Conservation (phyloP, 2,329 filamentous ascomycete species). For the Conoideocrella luteorostrata region DNA sequence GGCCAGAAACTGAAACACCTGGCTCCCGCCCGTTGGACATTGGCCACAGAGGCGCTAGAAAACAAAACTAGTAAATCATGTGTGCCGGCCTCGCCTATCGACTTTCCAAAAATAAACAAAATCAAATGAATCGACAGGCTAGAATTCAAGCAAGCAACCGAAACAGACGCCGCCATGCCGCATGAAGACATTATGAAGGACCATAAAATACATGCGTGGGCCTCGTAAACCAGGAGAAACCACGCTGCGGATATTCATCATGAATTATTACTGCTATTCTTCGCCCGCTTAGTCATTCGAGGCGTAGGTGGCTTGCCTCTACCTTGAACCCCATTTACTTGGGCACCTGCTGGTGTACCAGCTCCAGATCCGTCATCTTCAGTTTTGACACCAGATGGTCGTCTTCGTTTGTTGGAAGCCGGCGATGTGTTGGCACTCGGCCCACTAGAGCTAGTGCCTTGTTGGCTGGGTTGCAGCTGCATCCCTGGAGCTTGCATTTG, state of each 20-base stretch:
- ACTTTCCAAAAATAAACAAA: slow-evolving; percentile 12
- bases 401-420: slow-evolving; percentile 51
- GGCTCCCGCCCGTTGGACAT: slow-evolving; percentile 14
- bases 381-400: slow-evolving; percentile 50
- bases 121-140: background rate
- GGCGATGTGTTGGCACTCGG: slow-evolving; percentile 63
- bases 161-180: slow-evolving; percentile 30
- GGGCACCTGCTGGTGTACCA: slow-evolving; percentile 40
- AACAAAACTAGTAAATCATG: background rate
- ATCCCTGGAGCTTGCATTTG: slow-evolving; percentile 60
- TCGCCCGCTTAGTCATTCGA: slow-evolving; percentile 49
- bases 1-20: slow-evolving; percentile 3
- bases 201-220: slow-evolving; percentile 14
- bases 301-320: slow-evolving; percentile 51
- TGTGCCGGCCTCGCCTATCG: slow-evolving; percentile 1
- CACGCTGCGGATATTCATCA: slow-evolving; percentile 18
- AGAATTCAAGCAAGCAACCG: slow-evolving; percentile 15
- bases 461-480: slow-evolving; percentile 62
- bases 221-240: background rate
- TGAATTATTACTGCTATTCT: slow-evolving; percentile 42
- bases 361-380: slow-evolving; percentile 48
- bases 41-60: slow-evolving; percentile 4
- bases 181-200: slow-evolving; percentile 25
- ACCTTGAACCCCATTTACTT: slow-evolving; percentile 45
- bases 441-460: slow-evolving; percentile 59